A percentile compares a stretch with the other conserved stretches of the same genome.
Evolutionary conservation across 2,329 filamentous ascomycete genomes (phyloP).

Genomic region (Dactylonectria estremocensis): DNA sequence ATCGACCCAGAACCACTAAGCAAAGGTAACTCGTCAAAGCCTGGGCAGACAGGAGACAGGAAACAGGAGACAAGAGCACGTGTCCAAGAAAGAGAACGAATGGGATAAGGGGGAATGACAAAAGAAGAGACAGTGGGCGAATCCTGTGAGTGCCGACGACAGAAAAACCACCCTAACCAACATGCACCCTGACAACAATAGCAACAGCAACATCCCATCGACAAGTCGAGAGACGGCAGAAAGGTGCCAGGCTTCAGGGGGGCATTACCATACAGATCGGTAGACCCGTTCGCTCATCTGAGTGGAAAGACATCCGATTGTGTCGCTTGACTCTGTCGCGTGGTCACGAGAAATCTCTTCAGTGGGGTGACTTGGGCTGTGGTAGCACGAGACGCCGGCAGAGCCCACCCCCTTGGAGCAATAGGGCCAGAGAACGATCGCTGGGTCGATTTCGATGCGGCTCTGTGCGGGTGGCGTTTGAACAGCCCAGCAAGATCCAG

Average conservation of each 20-base stretch:
- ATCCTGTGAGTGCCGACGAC: slow-evolving; percentile 41
- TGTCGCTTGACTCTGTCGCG: slow-evolving; percentile 48
- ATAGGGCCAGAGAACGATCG: slow-evolving; percentile 35
- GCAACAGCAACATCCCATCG: slow-evolving; percentile 37
- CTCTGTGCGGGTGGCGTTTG: slow-evolving; percentile 45
- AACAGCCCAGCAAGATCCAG: slow-evolving; percentile 43
- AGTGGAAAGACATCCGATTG: slow-evolving; percentile 45
- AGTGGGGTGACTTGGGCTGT: slow-evolving; percentile 48
- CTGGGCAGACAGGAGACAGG: slow-evolving; percentile 29
- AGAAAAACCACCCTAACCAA: slow-evolving; percentile 46
- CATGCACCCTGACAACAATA: slow-evolving; percentile 41
- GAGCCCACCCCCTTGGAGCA: slow-evolving; percentile 38
- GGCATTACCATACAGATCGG: slow-evolving; percentile 18
- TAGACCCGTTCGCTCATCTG: slow-evolving; percentile 40
- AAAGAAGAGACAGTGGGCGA: slow-evolving; percentile 29
- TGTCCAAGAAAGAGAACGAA: not conserved
- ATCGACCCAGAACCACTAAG: slow-evolving; percentile 33
- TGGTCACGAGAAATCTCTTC: slow-evolving; percentile 50
- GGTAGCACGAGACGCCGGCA: slow-evolving; percentile 47
- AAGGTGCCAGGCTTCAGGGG: slow-evolving; percentile 18
- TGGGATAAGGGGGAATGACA: not conserved
- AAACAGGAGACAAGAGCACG: slow-evolving; percentile 34
- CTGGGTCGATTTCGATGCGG: slow-evolving; percentile 41
- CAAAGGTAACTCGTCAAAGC: slow-evolving; percentile 26
- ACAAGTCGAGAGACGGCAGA: slow-evolving; percentile 35